phyloP scores from a whole-genome alignment of 23 red algal genomes.

The Agarophyton chilense region DNA sequence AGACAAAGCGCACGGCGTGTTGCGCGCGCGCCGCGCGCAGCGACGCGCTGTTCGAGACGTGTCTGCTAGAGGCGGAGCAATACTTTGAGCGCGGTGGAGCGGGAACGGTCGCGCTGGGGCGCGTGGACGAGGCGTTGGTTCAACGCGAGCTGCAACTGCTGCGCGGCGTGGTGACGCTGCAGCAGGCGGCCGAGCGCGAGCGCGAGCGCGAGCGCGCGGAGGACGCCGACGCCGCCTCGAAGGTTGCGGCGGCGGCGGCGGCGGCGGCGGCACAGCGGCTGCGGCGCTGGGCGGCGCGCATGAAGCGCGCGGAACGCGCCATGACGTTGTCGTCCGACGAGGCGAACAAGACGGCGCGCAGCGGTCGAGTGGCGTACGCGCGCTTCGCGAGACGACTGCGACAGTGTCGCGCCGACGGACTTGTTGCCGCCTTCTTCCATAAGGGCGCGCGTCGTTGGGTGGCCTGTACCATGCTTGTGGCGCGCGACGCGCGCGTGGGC shows the following conservation, averaged over 20 bases:
- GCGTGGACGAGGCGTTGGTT: not conserved
- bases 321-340: too few species aligned
- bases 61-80: not conserved
- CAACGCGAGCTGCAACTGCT: not conserved
- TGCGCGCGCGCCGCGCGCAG: not conserved
- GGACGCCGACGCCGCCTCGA: not conserved
- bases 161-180: not conserved
- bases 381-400: not conserved
- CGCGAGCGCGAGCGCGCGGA: not conserved
- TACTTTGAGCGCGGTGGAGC: not conserved
- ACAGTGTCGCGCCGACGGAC: not conserved
- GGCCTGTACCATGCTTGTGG: conserved; percentile 18
- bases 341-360: too few species aligned
- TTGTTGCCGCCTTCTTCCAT: not conserved
- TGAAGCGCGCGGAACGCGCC: not conserved
- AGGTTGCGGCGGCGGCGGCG: not conserved
- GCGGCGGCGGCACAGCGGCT: not conserved
- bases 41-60: not conserved
- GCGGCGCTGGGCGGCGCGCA: not conserved
- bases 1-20: not conserved
- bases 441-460: not conserved
- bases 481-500: not conserved
- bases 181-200: not conserved
- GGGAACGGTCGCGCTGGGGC: not conserved
- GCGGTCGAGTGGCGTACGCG: not conserved